Evolutionary conservation across 805 yeast species (phyloP).

Genomic region (Wickerhamiella nectarea): DNA sequence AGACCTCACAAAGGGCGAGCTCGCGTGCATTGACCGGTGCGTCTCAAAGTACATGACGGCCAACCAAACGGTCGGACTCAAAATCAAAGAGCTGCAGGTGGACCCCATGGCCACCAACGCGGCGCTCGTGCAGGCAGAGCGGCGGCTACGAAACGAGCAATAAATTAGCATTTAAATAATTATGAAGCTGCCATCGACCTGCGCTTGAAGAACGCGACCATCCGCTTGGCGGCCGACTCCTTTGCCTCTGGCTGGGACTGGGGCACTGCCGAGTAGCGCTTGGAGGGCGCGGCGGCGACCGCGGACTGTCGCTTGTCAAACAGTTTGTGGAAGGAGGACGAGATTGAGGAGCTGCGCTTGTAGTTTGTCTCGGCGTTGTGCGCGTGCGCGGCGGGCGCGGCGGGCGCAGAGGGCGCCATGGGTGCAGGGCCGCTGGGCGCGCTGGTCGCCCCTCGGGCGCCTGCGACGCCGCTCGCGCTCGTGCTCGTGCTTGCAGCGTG

Average conservation of each 20-base stretch:
- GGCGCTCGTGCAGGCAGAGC: not conserved
- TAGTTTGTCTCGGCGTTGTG: not conserved
- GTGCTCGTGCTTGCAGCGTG: not conserved
- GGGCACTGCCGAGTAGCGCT: slow-evolving; percentile 9
- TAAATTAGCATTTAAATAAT: slow-evolving; percentile 7
- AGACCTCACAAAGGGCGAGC: slow-evolving; percentile 76
- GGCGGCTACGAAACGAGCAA: slow-evolving; percentile 11
- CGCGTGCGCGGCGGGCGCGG: not conserved
- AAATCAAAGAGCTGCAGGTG: slow-evolving; percentile 37
- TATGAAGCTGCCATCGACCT: slow-evolving; percentile 23
- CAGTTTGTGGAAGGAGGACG: slow-evolving; percentile 3
- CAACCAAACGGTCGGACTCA: slow-evolving; percentile 29
- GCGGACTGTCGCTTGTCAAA: slow-evolving; percentile 4
- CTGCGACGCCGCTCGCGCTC: not conserved
- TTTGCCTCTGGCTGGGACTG: slow-evolving; percentile 13
- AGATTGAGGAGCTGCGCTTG: slow-evolving; percentile 8
- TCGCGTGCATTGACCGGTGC: slow-evolving; percentile 73
- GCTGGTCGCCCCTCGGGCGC: not conserved
- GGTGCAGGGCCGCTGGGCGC: not conserved
- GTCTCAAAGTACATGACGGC: slow-evolving; percentile 69
- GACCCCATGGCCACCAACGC: slow-evolving; percentile 8
- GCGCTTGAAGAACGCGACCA: slow-evolving; percentile 28
- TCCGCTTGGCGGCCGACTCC: slow-evolving; percentile 24
- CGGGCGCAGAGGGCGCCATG: not conserved
- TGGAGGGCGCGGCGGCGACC: not conserved